Conservation (phyloP, 805 yeast species). For the Metschnikowia arizonensis region DNA sequence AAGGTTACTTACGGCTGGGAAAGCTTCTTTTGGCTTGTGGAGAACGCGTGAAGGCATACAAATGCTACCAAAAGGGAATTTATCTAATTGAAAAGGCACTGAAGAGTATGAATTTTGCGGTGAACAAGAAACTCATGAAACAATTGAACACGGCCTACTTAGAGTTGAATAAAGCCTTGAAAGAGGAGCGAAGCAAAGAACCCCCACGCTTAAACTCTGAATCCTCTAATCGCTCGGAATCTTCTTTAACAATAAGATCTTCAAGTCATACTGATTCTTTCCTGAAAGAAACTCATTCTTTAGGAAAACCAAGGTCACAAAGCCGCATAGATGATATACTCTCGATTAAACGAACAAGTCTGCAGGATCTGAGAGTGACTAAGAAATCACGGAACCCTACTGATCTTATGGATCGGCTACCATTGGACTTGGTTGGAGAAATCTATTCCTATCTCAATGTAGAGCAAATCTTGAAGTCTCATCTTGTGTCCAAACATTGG, state of each 20-base stretch:
- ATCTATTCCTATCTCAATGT: slow-evolving; percentile 25
- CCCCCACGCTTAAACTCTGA: not conserved
- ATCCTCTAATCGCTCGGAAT: not conserved
- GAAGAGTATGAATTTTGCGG: slow-evolving; percentile 23
- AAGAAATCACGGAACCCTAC: slow-evolving; percentile 1
- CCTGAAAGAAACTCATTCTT: not conserved
- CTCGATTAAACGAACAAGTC: slow-evolving; percentile 17
- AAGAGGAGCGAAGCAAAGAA: slow-evolving; percentile 9
- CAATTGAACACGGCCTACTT: slow-evolving; percentile 24
- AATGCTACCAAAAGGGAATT: slow-evolving; percentile 35
- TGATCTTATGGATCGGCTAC: slow-evolving; percentile 30
- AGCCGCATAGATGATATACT: slow-evolving; percentile 18
- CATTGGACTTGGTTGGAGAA: slow-evolving; percentile 27
- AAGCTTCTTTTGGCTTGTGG: slow-evolving; percentile 30
- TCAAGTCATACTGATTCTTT: not conserved
- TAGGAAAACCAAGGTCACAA: not conserved
- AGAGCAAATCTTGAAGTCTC: slow-evolving; percentile 25
- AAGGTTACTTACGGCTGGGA: slow-evolving; percentile 45
- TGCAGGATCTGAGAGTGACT: not conserved
- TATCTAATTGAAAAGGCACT: slow-evolving; percentile 31
- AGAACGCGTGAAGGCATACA: slow-evolving; percentile 33
- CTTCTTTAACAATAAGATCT: not conserved
- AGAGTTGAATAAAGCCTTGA: slow-evolving; percentile 22
- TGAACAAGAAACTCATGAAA: slow-evolving; percentile 30
- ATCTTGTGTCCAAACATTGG: slow-evolving; percentile 34